Percentiles rank a stretch among this genome's conserved stretches.
These are phyloP conservation scores for Megacollybia marginata DNA, from an alignment of 768 basidiomycete species.

Conservation along the genomic window DNA sequence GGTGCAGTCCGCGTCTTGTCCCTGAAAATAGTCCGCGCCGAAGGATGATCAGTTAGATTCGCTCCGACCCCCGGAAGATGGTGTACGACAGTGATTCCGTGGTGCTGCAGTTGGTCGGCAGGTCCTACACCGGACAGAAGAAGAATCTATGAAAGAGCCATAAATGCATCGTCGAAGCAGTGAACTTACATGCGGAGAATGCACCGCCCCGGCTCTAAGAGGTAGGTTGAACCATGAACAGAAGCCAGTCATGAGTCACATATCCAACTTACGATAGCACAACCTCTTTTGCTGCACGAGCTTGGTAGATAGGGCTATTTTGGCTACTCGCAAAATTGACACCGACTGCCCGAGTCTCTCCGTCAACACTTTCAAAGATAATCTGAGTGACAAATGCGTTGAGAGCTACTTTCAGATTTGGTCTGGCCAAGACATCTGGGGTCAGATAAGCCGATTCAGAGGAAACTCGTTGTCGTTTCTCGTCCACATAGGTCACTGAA, in stretches of 20 bases:
- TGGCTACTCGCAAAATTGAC: constrained; percentile 47
- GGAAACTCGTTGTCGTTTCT: constrained; percentile 46
- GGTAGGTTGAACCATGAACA: not conserved
- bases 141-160: constrained; percentile 35
- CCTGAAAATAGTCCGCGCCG: constrained; percentile 46
- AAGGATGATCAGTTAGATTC: constrained; percentile 68
- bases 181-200: constrained; percentile 42
- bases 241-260: not conserved
- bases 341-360: constrained; percentile 42
- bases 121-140: constrained; percentile 79
- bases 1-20: constrained; percentile 40
- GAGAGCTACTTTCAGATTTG: constrained; percentile 57
- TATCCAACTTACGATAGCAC: constrained; percentile 44
- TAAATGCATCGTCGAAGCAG: not conserved
- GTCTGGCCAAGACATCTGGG: constrained; percentile 50
- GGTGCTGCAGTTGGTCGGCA: constrained; percentile 41
- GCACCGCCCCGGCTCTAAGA: constrained; percentile 48
- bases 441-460: constrained; percentile 66
- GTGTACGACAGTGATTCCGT: constrained; percentile 48
- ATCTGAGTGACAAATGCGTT: constrained; percentile 51
- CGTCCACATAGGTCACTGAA: constrained; percentile 61
- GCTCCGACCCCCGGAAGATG: constrained; percentile 72
- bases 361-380: constrained; percentile 37
- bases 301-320: constrained; percentile 33
- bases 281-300: constrained; percentile 49